Base-by-base conservation (phyloP, 2,329 filamentous ascomycete genomes). In the Cercospora zeae-maydis region DNA sequence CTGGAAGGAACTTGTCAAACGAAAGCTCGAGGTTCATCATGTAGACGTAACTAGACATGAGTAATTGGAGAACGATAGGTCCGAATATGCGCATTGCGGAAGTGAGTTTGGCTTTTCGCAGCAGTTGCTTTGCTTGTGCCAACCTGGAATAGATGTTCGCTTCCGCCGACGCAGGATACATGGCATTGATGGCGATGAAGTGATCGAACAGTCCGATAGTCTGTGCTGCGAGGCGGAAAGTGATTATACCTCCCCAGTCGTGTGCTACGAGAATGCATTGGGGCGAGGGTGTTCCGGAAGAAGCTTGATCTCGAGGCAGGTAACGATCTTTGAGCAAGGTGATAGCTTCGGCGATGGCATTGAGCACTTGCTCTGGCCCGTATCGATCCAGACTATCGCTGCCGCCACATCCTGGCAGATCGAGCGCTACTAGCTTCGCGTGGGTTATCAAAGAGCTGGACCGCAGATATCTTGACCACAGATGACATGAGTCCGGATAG, bases 341-440 rank as follows among this genome's bases (percentile, higher is more conserved):
- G 34, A 86, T 79, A 64, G 84, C 84, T 60, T 83, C 81, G 0
- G 80, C 77, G 61, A 87, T 69, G 7, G 78, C 75, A 68, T 86
- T 84, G 51, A 86, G 73, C 8, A 86, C 76, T 42, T 80, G 75
- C 11, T 82, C 79, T 1, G 83, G 76, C 2, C 78, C 76, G 67
- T 86, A 86, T 52, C 75, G 70, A 1, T 77, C 71, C 61, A 86
- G 72, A 55, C 77, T 77, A 65, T 85, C 83, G 61, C 80, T 85
- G 9, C 84, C 84, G 36, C 84, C 84, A 65, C 82, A 86, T 1
- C 84, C 84, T 16, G 84, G 84, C 6, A 87, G 71, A 69, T 86
- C 84, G 39, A 86, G 76, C 0, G 83, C 83, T 33, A 86, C 78
- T 6, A 86, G 67, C 19, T 78, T 79, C 19, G 80, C 78, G 6